Conservation (phyloP, 2,329 filamentous ascomycete species). For the Microdochium nivale region DNA sequence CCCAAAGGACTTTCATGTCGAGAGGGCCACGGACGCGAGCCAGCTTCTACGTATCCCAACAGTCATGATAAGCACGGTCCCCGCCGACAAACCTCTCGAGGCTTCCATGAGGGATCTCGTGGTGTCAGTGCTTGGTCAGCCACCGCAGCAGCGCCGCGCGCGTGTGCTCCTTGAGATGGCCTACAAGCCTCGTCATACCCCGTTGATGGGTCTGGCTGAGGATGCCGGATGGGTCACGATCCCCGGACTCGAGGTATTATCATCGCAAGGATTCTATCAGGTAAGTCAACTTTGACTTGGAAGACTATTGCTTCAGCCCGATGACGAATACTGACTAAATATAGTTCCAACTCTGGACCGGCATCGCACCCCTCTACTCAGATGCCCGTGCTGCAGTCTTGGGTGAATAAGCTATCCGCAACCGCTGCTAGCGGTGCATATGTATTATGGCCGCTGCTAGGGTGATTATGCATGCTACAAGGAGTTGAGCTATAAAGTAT, state of each 20-base stretch:
- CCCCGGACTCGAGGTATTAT: conserved; percentile 79
- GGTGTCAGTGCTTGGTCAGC: conserved; percentile 36
- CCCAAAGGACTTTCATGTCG: conserved; percentile 62
- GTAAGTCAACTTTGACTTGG: conserved; percentile 33
- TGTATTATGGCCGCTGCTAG: too few species aligned
- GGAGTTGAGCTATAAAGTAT: too few species aligned
- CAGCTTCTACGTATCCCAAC: conserved; percentile 41
- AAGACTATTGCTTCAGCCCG: neutral
- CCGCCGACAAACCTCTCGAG: conserved; percentile 80
- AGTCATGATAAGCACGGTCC: conserved; percentile 84
- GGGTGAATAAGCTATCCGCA: conserved; percentile 17
- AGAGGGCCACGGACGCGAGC: conserved; percentile 42
- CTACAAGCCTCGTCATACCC: conserved; percentile 80
- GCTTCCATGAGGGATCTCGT: conserved; percentile 58
- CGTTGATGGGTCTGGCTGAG: conserved; percentile 75
- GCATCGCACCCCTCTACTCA: conserved; percentile 63
- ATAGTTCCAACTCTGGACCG: conserved; percentile 78
- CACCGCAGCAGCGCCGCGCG: conserved; percentile 22
- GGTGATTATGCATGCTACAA: too few species aligned
- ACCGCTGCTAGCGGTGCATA: too few species aligned
- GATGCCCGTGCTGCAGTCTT: conserved; percentile 57
- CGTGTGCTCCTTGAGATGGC: conserved; percentile 87
- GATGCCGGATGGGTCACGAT: conserved; percentile 75
- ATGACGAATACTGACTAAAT: conserved; percentile 9
- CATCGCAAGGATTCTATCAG: conserved; percentile 85